A percentile compares a stretch with the other conserved stretches of the same genome.
Evolutionary conservation across 2,329 filamentous ascomycete species (phyloP).

Genomic region (Cladosporium colombiae): DNA sequence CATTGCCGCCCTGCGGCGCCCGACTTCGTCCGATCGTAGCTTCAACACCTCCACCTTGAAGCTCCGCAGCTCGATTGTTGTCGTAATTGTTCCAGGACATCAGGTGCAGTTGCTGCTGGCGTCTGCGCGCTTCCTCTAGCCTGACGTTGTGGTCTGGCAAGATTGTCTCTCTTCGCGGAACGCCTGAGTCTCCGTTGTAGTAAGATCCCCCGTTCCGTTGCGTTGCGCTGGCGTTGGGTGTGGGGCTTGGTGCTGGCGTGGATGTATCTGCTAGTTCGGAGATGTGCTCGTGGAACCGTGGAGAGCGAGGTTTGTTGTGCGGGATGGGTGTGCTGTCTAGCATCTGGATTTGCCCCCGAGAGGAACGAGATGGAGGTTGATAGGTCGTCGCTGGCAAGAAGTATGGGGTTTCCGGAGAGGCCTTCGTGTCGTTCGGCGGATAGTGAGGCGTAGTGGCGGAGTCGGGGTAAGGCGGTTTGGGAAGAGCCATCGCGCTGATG

Average conservation of each 20-base stretch:
- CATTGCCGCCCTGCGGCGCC: constrained; percentile 1
- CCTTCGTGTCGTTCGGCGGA: neutral
- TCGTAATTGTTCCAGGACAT: constrained; percentile 32
- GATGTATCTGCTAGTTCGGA: constrained; percentile 26
- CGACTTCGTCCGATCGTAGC: neutral
- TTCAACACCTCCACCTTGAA: constrained; percentile 1
- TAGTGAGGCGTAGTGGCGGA: neutral
- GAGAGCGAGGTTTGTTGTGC: constrained; percentile 18
- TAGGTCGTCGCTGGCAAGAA: constrained; percentile 21
- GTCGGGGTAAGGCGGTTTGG: neutral
- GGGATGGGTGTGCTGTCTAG: constrained; percentile 23
- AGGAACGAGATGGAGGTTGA: constrained; percentile 6
- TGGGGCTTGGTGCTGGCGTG: neutral
- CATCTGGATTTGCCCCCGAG: constrained; percentile 20
- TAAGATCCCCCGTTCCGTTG: neutral
- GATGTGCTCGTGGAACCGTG: constrained; percentile 23
- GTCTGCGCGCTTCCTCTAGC: constrained; percentile 22
- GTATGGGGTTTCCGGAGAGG: neutral
- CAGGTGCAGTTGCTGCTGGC: constrained; percentile 25
- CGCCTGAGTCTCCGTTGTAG: constrained; percentile 24
- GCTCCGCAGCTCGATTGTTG: constrained; percentile 11
- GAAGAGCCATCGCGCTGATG: neutral
- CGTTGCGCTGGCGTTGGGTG: neutral
- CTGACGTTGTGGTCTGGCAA: neutral
- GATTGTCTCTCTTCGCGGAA: constrained; percentile 6